Conservation (phyloP, 768 basidiomycete species). For the Mycena chlorophos region DNA sequence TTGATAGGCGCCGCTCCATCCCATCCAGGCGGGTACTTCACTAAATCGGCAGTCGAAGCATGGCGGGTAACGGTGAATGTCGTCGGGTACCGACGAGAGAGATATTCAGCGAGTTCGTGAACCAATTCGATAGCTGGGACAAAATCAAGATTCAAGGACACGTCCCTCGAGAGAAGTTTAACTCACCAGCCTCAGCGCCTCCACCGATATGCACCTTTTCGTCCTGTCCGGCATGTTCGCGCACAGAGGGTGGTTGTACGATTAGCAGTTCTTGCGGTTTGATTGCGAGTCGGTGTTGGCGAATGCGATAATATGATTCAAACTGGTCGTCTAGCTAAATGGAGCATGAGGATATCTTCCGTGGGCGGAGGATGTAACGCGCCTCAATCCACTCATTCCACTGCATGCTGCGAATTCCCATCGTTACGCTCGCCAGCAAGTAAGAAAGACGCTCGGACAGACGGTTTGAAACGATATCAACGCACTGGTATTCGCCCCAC, state of each 20-base stretch:
- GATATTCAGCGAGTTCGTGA: slow-evolving; percentile 68
- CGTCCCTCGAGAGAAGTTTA: background rate
- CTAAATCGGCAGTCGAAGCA: slow-evolving; percentile 1
- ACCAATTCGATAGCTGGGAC: slow-evolving; percentile 61
- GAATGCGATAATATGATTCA: slow-evolving; percentile 54
- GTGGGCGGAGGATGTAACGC: background rate
- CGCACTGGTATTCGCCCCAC: slow-evolving; percentile 64
- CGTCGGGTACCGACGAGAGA: slow-evolving; percentile 60
- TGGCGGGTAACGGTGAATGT: slow-evolving; percentile 55
- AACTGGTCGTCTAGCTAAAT: slow-evolving; percentile 62
- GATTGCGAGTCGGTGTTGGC: slow-evolving; percentile 53
- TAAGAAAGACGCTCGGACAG: background rate
- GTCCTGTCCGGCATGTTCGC: slow-evolving; percentile 26
- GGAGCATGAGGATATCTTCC: background rate
- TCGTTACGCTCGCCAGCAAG: slow-evolving; percentile 51
- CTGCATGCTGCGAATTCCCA: slow-evolving; percentile 66
- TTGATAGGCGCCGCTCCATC: slow-evolving; percentile 50
- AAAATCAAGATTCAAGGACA: background rate
- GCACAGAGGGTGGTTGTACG: slow-evolving; percentile 38
- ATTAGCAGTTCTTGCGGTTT: slow-evolving; percentile 49
- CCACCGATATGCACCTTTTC: slow-evolving; percentile 43
- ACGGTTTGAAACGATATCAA: slow-evolving; percentile 7
- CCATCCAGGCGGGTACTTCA: slow-evolving; percentile 36
- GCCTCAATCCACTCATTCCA: slow-evolving; percentile 79
- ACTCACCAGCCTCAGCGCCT: slow-evolving; percentile 40